Percentiles rank a stretch among this genome's conserved stretches.
Evolutionary conservation across 495 filamentous ascomycete species (phyloP).

Genomic region (Aspergillus homomorphus): DNA sequence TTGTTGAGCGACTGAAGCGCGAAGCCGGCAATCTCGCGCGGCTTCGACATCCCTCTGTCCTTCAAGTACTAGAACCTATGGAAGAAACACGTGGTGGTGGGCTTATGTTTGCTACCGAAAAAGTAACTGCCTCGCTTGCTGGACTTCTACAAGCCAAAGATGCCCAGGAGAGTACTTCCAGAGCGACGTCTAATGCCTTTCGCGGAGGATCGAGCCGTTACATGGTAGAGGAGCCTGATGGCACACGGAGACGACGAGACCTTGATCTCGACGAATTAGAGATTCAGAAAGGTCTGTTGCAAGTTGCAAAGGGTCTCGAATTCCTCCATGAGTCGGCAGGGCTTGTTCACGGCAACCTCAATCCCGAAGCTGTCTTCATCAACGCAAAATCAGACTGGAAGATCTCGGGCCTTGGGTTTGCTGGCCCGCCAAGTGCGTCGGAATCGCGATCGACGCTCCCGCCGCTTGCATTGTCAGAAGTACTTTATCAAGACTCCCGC

Average conservation of each 20-base stretch:
- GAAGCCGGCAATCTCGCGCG: slow-evolving; percentile 84
- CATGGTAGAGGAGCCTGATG: slow-evolving; percentile 77
- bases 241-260: slow-evolving; percentile 70
- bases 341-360: slow-evolving; percentile 89
- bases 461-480: slow-evolving; percentile 77
- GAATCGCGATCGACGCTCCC: slow-evolving; percentile 64
- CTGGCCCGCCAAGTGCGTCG: slow-evolving; percentile 69
- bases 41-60: slow-evolving; percentile 82
- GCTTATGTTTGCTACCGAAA: slow-evolving; percentile 92
- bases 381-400: slow-evolving; percentile 99
- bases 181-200: slow-evolving; percentile 49
- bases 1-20: slow-evolving; percentile 83
- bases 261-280: slow-evolving; percentile 96
- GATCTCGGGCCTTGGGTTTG: slow-evolving; percentile 88
- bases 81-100: slow-evolving; percentile 90
- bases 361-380: slow-evolving; percentile 89
- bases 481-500: slow-evolving; percentile 79
- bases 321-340: slow-evolving; percentile 96
- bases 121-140: slow-evolving; percentile 82
- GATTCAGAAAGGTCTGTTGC: slow-evolving; percentile 91
- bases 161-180: slow-evolving; percentile 65
- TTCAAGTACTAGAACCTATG: slow-evolving; percentile 91
- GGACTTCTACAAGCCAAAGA: slow-evolving; percentile 84
- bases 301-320: slow-evolving; percentile 90
- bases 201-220: slow-evolving; percentile 60